phyloP scores from a whole-genome alignment of 106 monocot species.

The Dactylorhiza incarnata region DNA sequence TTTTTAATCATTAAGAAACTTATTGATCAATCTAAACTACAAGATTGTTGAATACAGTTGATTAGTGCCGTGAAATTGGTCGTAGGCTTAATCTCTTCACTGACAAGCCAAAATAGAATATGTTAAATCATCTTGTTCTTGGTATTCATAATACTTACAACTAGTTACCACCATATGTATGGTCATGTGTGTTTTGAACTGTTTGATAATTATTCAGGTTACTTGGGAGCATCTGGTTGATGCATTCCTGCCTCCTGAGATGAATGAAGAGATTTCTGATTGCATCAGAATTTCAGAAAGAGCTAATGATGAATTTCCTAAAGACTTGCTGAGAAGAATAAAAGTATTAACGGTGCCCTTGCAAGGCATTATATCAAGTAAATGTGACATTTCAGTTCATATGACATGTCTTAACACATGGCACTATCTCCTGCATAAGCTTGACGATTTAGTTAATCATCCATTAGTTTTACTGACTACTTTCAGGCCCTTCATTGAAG shows the following conservation, averaged over 20 bases:
- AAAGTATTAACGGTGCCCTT: constrained; percentile 43
- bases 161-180: background rate
- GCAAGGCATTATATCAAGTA: constrained; percentile 37
- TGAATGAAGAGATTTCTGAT: background rate
- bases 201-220: constrained; percentile 21
- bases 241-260: constrained; percentile 27
- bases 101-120: background rate
- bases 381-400: constrained; percentile 26
- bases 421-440: constrained; percentile 52
- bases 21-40: background rate
- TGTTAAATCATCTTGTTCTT: background rate
- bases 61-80: background rate
- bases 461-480: constrained; percentile 22
- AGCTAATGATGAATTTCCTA: background rate
- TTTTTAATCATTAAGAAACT: background rate
- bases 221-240: constrained; percentile 52
- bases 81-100: background rate
- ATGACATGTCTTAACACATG: constrained; percentile 35
- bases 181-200: background rate
- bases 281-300: background rate
- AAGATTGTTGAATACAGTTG: background rate
- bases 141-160: background rate
- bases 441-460: constrained; percentile 35
- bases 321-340: constrained; percentile 29
- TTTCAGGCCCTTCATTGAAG: constrained; percentile 30